phyloP scores from a whole-genome alignment of 139 green algal genomes.

The Dunaliella primolecta region DNA sequence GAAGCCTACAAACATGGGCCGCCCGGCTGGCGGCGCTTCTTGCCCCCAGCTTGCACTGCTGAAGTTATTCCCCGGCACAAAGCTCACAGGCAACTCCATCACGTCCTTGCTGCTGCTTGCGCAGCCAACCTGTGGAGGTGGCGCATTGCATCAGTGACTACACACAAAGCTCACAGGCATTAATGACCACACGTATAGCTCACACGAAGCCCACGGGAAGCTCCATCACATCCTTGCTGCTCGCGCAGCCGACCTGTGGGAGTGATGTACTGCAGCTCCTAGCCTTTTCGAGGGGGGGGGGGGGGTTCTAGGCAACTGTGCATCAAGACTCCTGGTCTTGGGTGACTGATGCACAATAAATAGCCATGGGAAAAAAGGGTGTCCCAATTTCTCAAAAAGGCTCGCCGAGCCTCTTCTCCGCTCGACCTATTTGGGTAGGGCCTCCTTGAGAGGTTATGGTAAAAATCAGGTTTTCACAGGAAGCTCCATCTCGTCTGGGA shows the following conservation, averaged over 20 bases:
- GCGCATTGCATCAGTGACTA: too few species aligned
- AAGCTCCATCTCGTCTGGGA: too few species aligned
- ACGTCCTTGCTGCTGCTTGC: conserved; percentile 22
- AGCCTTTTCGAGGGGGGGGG: not conserved
- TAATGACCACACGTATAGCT: too few species aligned
- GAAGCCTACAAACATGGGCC: conserved; percentile 17
- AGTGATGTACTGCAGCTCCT: too few species aligned
- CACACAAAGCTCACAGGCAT: too few species aligned
- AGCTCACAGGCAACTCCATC: conserved; percentile 44
- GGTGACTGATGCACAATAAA: not conserved
- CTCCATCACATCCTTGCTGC: conserved; percentile 32
- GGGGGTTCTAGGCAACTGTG: not conserved
- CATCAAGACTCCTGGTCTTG: not conserved
- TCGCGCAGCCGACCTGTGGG: conserved; percentile 4
- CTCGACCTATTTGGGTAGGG: too few species aligned
- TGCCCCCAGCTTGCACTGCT: not conserved
- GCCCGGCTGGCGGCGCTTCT: not conserved
- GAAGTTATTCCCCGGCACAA: conserved; percentile 10
- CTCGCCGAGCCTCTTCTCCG: too few species aligned
- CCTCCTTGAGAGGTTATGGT: too few species aligned
- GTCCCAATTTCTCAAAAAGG: too few species aligned
- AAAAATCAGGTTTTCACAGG: too few species aligned
- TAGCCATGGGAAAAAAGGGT: too few species aligned
- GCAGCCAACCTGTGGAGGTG: conserved; percentile 13
- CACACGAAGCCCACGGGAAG: conserved; percentile 39